A percentile compares a stretch with the other conserved stretches of the same genome.
phyloP scores from a whole-genome alignment of 192 early-diverging fungal species.

The Spinellus fusiger region DNA sequence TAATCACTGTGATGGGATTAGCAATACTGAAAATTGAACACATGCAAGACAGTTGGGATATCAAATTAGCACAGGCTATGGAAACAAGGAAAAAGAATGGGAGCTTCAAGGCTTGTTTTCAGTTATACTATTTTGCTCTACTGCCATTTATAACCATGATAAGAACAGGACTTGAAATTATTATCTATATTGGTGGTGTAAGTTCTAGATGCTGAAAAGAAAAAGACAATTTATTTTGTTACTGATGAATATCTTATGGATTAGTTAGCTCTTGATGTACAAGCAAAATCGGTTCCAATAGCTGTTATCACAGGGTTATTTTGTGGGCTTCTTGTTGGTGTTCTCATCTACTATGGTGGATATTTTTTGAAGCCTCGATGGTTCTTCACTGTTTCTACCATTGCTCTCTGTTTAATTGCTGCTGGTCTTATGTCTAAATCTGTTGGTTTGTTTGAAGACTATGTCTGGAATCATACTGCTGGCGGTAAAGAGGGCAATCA shows the following conservation, averaged over 20 bases:
- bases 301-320: constrained; percentile 70
- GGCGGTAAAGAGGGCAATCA: constrained; percentile 61
- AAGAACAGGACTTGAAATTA: constrained; percentile 84
- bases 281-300: constrained; percentile 68
- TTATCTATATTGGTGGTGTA: constrained; percentile 84
- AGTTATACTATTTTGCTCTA: constrained; percentile 67
- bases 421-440: constrained; percentile 73
- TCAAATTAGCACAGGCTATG: constrained; percentile 31
- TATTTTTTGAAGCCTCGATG: constrained; percentile 60
- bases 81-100: not conserved
- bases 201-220: too few species aligned
- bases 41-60: constrained; percentile 68
- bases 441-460: constrained; percentile 60
- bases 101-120: not conserved
- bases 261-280: constrained; percentile 10
- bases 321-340: constrained; percentile 63
- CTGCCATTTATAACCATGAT: constrained; percentile 80
- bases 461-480: constrained; percentile 56
- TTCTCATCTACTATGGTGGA: constrained; percentile 68
- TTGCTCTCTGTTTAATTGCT: constrained; percentile 72
- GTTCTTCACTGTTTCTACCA: constrained; percentile 73
- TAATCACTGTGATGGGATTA: constrained; percentile 81
- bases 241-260: not conserved
- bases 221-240: too few species aligned
- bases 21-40: constrained; percentile 69